Evolutionary conservation across 306 rosid species (phyloP).

Genomic region (Ochetophila trinervis): DNA sequence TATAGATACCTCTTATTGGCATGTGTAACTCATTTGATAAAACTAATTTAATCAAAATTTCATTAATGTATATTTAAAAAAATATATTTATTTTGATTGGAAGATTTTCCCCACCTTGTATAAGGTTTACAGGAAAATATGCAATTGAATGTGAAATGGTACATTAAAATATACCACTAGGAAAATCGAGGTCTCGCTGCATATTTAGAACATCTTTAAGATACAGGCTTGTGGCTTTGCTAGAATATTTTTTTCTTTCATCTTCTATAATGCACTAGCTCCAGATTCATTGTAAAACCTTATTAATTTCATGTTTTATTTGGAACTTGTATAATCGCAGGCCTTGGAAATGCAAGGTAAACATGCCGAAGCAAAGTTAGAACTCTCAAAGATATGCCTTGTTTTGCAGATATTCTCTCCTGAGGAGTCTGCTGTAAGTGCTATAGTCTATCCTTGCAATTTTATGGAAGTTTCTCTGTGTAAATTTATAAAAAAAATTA

Average conservation of each 20-base stretch:
- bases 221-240: neutral
- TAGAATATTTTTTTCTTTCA: neutral
- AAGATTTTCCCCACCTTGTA: neutral
- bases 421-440: constrained; percentile 75
- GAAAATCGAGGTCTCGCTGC: neutral
- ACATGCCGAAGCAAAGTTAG: constrained; percentile 58
- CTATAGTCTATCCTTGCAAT: neutral
- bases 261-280: neutral
- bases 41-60: neutral
- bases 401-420: constrained; percentile 78
- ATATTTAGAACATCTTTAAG: neutral
- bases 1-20: neutral
- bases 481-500: neutral
- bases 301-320: neutral
- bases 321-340: constrained; percentile 33
- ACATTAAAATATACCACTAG: neutral
- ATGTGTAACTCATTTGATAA: neutral
- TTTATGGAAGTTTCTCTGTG: neutral
- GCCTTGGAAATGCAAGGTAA: constrained; percentile 88
- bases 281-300: neutral
- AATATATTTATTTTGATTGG: too few species aligned
- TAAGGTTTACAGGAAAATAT: neutral
- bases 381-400: constrained; percentile 79
- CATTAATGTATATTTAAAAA: too few species aligned
- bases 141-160: neutral